Conservation (phyloP, 192 early-diverging fungal species). For the Entomortierella chlamydospora region DNA sequence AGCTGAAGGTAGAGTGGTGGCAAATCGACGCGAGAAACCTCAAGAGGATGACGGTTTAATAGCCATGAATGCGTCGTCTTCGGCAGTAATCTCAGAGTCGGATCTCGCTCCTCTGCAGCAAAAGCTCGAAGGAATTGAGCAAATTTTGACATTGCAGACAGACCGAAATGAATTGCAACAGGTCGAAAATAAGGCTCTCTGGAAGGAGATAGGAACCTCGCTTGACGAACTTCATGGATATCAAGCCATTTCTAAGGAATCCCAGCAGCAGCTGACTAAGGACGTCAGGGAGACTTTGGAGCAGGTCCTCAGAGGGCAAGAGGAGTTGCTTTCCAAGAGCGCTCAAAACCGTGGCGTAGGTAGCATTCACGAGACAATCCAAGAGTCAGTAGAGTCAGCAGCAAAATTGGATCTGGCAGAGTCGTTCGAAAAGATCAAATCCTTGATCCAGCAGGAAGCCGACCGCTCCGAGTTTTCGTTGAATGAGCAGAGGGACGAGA, state of each 20-base stretch:
- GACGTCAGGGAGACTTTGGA: neutral
- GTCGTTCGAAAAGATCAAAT: slow-evolving; percentile 21
- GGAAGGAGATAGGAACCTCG: slow-evolving; percentile 1
- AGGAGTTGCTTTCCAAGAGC: neutral
- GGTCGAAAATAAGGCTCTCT: slow-evolving; percentile 1
- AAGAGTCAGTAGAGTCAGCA: neutral
- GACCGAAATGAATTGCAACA: neutral
- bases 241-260: neutral
- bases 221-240: slow-evolving; percentile 8
- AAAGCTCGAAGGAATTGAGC: neutral
- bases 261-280: neutral
- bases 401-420: neutral
- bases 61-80: neutral
- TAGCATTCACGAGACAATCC: neutral
- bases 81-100: neutral
- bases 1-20: neutral
- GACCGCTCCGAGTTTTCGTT: slow-evolving; percentile 25
- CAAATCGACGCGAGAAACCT: neutral
- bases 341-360: neutral
- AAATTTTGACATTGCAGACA: no score
- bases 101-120: neutral
- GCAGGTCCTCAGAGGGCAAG: neutral
- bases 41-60: neutral
- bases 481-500: slow-evolving; percentile 43
- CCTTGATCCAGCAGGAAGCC: slow-evolving; percentile 25